Evolutionary conservation across 345 rosid genomes (phyloP).

Genomic region (Gossypium rotundifolium): DNA sequence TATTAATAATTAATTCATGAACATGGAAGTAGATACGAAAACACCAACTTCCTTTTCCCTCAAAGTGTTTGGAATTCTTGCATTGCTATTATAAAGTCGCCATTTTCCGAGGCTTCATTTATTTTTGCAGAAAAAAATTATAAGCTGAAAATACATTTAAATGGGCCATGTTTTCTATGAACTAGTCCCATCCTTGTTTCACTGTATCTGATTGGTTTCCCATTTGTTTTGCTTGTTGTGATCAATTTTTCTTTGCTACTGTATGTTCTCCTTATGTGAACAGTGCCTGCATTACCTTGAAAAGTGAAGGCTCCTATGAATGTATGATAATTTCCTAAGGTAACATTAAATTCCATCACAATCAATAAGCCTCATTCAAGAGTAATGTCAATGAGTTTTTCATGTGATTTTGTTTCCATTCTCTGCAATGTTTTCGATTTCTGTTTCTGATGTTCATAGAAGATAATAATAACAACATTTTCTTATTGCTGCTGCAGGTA

Average conservation of each 20-base stretch:
- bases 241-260: neutral
- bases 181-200: neutral
- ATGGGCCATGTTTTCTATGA: neutral
- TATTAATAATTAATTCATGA: neutral
- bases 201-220: neutral
- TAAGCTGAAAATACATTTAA: neutral
- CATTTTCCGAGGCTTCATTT: neutral
- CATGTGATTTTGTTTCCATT: neutral
- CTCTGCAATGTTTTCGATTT: neutral
- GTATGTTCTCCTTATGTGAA: neutral
- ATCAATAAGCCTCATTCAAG: neutral
- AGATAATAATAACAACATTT: neutral
- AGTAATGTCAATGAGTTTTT: neutral
- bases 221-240: neutral
- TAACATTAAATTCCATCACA: neutral
- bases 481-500: conserved; percentile 29
- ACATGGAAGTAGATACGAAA: neutral
- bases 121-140: neutral
- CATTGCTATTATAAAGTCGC: neutral
- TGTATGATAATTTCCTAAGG: neutral
- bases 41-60: neutral
- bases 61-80: neutral
- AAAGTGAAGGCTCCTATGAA: neutral
- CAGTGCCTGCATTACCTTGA: neutral
- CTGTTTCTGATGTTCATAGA: conserved; percentile 3